Evolutionary conservation across 2,329 filamentous ascomycete species (phyloP).

Genomic region (Diaporthe eres): DNA sequence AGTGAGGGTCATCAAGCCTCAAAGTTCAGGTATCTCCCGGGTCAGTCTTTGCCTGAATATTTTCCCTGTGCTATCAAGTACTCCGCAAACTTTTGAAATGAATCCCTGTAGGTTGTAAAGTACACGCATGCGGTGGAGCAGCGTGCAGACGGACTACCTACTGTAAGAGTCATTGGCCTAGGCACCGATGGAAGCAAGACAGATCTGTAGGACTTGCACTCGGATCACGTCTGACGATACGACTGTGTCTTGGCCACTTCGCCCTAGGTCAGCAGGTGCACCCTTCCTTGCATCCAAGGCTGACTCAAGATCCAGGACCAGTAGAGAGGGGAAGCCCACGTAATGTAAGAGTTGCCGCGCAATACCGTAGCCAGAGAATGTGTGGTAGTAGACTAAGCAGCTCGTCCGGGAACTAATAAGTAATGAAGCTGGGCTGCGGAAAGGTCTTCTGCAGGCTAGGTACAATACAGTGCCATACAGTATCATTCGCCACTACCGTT

Average conservation of each 20-base stretch:
- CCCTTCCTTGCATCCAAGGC: not conserved
- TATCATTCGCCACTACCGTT: not conserved
- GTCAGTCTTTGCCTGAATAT: too few relatives aligned
- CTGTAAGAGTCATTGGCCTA: not conserved
- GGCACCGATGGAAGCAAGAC: not conserved
- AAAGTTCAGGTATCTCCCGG: too few relatives aligned
- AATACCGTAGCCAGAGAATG: not conserved
- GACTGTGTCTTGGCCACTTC: not conserved
- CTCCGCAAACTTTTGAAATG: not conserved
- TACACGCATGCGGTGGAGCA: not conserved
- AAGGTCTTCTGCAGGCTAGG: too few relatives aligned
- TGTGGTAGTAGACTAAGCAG: not conserved
- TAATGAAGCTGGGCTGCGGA: not conserved
- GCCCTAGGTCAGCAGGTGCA: not conserved
- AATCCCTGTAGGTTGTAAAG: not conserved
- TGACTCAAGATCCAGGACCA: not conserved
- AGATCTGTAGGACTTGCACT: not conserved
- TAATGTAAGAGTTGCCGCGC: not conserved
- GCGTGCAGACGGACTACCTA: not conserved
- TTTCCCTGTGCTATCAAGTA: not conserved
- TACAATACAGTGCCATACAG: too few relatives aligned
- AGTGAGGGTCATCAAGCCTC: not conserved
- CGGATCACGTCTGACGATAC: not conserved
- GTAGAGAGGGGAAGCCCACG: not conserved
- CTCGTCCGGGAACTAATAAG: not conserved